Evolutionary conservation across 768 basidiomycete genomes (phyloP), one percentile per base, ranked within the genome.

Genomic region (Mycena galericulata): DNA sequence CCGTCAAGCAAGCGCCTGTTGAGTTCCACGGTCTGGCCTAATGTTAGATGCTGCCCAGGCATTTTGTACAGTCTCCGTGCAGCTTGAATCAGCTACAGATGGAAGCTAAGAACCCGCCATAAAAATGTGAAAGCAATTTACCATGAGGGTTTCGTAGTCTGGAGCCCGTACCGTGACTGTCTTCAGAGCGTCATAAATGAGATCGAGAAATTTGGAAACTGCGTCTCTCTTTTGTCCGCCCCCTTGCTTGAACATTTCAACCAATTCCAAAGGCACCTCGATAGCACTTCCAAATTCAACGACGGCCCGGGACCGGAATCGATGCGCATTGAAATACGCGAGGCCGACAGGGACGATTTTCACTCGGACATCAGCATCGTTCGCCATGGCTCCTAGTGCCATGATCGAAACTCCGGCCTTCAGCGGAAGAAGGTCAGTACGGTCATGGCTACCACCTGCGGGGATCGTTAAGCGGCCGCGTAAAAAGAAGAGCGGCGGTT

Each of bases 331-430:
- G 77, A 92, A 92, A 73, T 92, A 92, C 30, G 87, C 88, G 26
- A 92, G 74, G 75, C 92, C 88, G n/a, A 96, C 90, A 77, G 96
- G 89, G 77, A 96, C 96, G 69, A 99, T 95, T 78, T 95, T 94
- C 76, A 99, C 96, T 72, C 90, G 88, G 38, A 97, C 84, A 65
- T 83, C 87, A 4, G 96, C 90, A 76, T 98, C 89, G 68, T 92
- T 92, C 9, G 94, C 94, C 95, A 99, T 97, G 7, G 98, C 96
- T 30, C 98, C 98, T 12, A 99, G 87, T 27, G 98, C 96, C 96
- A 99, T 99, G 73, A 99, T 88, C 1, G 96, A 93, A 40, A 99
- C 96, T 6, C 98, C 98, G 36, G 98, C 97, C 81, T 99, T 99
- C 54, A 99, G 86, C 5, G 98, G 98, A 24, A 99, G 88, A 58